These are phyloP conservation scores for Neurospora sublineolata DNA, from an alignment of 495 filamentous ascomycete species.

Conservation along the genomic window DNA sequence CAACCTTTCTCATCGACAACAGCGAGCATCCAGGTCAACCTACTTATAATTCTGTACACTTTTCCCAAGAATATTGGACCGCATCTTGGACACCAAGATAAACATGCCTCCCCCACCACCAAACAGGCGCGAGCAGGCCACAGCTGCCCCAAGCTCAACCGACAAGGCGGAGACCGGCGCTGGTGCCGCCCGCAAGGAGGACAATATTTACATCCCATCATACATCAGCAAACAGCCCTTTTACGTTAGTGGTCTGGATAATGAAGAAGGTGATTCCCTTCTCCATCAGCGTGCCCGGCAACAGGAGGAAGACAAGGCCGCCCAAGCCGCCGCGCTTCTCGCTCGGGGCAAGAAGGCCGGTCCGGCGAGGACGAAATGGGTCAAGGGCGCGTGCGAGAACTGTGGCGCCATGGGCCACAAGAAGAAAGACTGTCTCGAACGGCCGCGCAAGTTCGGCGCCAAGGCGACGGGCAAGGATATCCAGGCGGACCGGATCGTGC, in stretches of 20 bases:
- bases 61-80: neutral
- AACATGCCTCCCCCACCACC: conserved; percentile 11
- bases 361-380: conserved; percentile 85
- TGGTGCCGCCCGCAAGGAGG: conserved; percentile 55
- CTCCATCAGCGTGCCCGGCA: conserved; percentile 88
- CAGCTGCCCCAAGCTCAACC: neutral
- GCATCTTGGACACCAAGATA: neutral
- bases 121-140: conserved; percentile 4
- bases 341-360: conserved; percentile 59
- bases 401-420: conserved; percentile 96
- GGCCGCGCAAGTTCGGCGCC: conserved; percentile 81
- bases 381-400: conserved; percentile 96
- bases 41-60: neutral
- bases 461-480: conserved; percentile 91
- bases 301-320: conserved; percentile 52
- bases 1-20: neutral
- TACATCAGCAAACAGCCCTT: conserved; percentile 98
- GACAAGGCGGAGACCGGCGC: conserved; percentile 21
- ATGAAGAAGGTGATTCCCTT: conserved; percentile 72
- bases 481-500: conserved; percentile 78
- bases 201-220: conserved; percentile 96
- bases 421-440: conserved; percentile 81
- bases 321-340: conserved; percentile 56
- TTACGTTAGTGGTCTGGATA: conserved; percentile 69
- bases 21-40: neutral